Evolutionary conservation across 2,329 filamentous ascomycete genomes (phyloP).

Genomic region (Helminthosporium solani): DNA sequence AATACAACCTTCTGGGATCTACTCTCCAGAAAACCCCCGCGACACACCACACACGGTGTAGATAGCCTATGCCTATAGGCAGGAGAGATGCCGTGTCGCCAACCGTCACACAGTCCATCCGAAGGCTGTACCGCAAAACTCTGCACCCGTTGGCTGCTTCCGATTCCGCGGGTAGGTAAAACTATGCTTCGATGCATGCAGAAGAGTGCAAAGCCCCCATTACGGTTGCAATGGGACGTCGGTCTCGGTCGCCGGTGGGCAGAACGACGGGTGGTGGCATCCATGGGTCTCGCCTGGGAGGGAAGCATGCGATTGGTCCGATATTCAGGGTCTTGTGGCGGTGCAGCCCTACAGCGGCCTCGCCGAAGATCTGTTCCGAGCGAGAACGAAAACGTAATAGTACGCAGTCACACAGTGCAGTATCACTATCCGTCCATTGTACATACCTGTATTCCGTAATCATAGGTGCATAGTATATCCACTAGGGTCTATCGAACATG

Average conservation of each 20-base stretch:
- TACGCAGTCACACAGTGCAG: background rate
- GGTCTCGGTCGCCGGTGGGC: background rate
- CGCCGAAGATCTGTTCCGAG: too few relatives aligned
- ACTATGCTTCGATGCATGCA: too few relatives aligned
- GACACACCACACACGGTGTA: too few relatives aligned
- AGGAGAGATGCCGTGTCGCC: background rate
- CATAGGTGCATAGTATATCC: too few relatives aligned
- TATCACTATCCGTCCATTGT: too few relatives aligned
- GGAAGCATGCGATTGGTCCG: background rate
- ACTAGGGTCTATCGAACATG: too few relatives aligned
- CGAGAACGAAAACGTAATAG: background rate
- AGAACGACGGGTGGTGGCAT: background rate
- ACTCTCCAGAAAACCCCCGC: too few relatives aligned
- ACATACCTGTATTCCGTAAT: too few relatives aligned
- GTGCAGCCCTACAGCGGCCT: background rate
- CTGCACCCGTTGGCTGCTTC: background rate
- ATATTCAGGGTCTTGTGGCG: background rate
- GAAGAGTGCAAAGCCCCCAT: too few relatives aligned
- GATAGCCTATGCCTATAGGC: slow-evolving; percentile 1
- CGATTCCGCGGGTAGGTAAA: background rate
- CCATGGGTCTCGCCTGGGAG: background rate
- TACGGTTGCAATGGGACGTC: too few relatives aligned
- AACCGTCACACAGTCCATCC: background rate
- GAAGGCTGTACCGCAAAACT: background rate
- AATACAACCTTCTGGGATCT: slow-evolving; percentile 2